These are phyloP conservation scores for Mycena capillaripes DNA, from an alignment of 768 basidiomycete genomes.

Conservation along the genomic window DNA sequence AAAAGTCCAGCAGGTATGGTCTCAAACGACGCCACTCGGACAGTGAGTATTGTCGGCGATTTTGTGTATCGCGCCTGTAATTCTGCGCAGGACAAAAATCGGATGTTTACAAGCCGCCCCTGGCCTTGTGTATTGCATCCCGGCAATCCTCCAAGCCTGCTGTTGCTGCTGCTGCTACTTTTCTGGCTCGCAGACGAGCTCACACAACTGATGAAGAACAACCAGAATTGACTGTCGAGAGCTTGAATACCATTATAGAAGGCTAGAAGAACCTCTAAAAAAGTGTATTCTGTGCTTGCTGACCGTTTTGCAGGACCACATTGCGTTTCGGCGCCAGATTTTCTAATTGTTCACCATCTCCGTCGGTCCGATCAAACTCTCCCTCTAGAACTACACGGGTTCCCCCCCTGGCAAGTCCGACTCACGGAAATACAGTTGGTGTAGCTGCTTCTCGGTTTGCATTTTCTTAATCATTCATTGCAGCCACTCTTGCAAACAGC, in stretches of 20 bases:
- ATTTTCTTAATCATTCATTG: not conserved
- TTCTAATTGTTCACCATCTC: conserved; percentile 81
- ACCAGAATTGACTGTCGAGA: conserved; percentile 58
- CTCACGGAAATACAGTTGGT: conserved; percentile 86
- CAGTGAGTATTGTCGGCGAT: conserved; percentile 4
- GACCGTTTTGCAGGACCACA: conserved; percentile 55
- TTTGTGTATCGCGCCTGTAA: not conserved
- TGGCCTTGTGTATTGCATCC: conserved; percentile 71
- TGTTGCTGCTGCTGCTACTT: conserved; percentile 67
- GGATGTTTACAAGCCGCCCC: conserved; percentile 37
- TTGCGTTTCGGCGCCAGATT: conserved; percentile 77
- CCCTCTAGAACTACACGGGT: conserved; percentile 79
- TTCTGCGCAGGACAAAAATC: conserved; percentile 13
- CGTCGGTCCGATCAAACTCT: conserved; percentile 51
- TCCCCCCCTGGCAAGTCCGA: conserved; percentile 90
- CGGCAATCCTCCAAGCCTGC: conserved; percentile 74
- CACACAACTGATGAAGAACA: conserved; percentile 29
- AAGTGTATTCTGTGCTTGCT: not conserved
- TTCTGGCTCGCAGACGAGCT: conserved; percentile 53
- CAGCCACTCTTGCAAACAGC: conserved; percentile 18
- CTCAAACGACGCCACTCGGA: conserved; percentile 29
- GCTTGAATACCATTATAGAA: conserved; percentile 68
- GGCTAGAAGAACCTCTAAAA: conserved; percentile 53
- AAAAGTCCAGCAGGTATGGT: conserved; percentile 25
- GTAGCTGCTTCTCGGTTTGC: not conserved